Evolutionary conservation across 169 alveolate genomes (phyloP), one percentile per base, ranked within the genome.

Genomic region (Plasmodium berghei): DNA sequence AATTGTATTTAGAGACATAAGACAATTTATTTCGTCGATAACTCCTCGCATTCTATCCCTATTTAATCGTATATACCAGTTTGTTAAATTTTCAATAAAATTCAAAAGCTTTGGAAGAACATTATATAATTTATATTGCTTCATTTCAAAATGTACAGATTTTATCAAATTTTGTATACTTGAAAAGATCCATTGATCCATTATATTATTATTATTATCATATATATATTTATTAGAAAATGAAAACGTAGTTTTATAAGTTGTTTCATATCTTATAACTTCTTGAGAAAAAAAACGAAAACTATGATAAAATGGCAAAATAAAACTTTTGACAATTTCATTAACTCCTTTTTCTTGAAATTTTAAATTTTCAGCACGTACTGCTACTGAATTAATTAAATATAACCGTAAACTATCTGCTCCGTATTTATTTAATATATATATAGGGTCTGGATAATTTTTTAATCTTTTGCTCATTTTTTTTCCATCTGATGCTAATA

Each of bases 301-400:
- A 52, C 99, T 97, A 88, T 99, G 98, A 96, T 95, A 98, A 98
- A 98, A 97, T 5, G 99, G 99, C 69, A 99, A 94, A 74, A 99
- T 97, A 54, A 98, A 99, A 93, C 98, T 99, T 92, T 96, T 98
- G 24, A 98, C 95, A 40, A 97, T 95, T 91, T 96, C 98, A 9
- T 95, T 92, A 10, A 99, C 99, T 22, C 99, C 99, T 42, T 96
- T 98, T 61, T 95, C 96, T 46, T 92, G 92, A 95, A 99, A 99
- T 61, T 95, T 94, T 52, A 98, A 94, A 73, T 98, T 94, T 91
- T 99, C 99, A 9, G 99, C 99, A 85, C 98, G 97, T 9, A 99
- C 99, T 49, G 98, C 98, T 12, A 99, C 99, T 12, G 99, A 97
- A 73, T 97, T 98, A 58, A 97, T 94, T 71, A 99, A 94, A 91